phyloP scores from a whole-genome alignment of 208 protist species.

The Wallacemonas sp. region DNA sequence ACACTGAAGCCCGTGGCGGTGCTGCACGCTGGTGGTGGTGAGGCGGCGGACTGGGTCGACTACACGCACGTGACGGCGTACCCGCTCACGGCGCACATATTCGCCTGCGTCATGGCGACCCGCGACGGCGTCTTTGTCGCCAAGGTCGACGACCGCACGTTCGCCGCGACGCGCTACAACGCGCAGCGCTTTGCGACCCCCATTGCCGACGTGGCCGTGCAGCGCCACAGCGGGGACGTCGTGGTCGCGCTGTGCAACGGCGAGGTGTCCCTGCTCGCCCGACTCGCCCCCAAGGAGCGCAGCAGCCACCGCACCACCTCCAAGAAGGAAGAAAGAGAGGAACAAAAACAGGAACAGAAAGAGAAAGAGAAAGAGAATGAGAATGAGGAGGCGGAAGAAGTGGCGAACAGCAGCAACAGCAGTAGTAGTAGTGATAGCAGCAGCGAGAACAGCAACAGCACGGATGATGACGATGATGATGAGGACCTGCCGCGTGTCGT shows the following conservation, averaged over 20 bases:
- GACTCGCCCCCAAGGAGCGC: slow-evolving; percentile 2
- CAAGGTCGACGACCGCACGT: slow-evolving; percentile 47
- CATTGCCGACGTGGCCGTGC: slow-evolving; percentile 36
- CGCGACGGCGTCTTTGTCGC: slow-evolving; percentile 42
- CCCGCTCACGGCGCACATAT: slow-evolving; percentile 28
- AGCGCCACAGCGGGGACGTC: slow-evolving; percentile 53
- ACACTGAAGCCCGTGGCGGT: background rate
- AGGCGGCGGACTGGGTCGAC: slow-evolving; percentile 8
- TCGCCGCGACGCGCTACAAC: slow-evolving; percentile 45
- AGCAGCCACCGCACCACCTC: background rate
- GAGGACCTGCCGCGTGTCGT: slow-evolving; percentile 71
- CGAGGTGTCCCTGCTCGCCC: slow-evolving; percentile 42
- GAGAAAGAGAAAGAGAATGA: no score
- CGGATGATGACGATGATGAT: slow-evolving; percentile 18
- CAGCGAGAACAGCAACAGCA: slow-evolving; percentile 15
- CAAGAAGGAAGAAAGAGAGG: no score
- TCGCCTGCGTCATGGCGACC: slow-evolving; percentile 44
- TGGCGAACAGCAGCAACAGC: background rate
- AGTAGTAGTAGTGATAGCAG: slow-evolving; percentile 22
- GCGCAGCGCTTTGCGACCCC: slow-evolving; percentile 36
- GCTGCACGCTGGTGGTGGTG: no score
- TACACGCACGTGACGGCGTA: slow-evolving; percentile 20
- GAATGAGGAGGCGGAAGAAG: no score
- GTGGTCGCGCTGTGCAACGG: slow-evolving; percentile 66
- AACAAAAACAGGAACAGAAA: no score